These are phyloP conservation scores for Lichtheimia ramosa DNA, from an alignment of 371 early-diverging fungal genomes.

Conservation along the genomic window DNA sequence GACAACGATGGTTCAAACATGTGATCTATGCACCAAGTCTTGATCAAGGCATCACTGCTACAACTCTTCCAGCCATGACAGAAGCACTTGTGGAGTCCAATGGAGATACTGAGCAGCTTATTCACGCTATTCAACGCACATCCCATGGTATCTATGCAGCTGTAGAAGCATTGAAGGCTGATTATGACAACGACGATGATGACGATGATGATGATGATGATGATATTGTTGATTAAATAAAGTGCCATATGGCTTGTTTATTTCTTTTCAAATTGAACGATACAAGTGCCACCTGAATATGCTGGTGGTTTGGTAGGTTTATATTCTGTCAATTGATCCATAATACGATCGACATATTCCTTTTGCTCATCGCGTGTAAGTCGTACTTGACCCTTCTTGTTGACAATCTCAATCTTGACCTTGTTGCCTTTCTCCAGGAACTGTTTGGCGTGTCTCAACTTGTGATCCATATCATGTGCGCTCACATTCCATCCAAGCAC, in stretches of 20 bases:
- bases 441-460: conserved; percentile 48
- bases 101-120: conserved; percentile 19
- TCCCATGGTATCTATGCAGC: conserved; percentile 7
- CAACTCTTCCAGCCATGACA: conserved; percentile 51
- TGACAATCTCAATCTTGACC: conserved; percentile 56
- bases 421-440: conserved; percentile 62
- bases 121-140: conserved; percentile 30
- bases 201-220: neutral
- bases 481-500: conserved; percentile 62
- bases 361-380: conserved; percentile 18
- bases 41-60: conserved; percentile 52
- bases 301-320: conserved; percentile 33
- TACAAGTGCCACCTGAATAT: conserved; percentile 29
- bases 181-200: conserved; percentile 4
- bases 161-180: conserved; percentile 4
- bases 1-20: conserved; percentile 67
- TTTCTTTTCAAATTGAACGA: conserved; percentile 35
- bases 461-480: conserved; percentile 58
- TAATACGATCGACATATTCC: conserved; percentile 20
- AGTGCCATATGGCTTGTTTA: conserved; percentile 87
- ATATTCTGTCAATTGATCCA: conserved; percentile 22
- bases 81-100: conserved; percentile 40
- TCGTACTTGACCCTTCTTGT: conserved; percentile 47
- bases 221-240: conserved; percentile 58
- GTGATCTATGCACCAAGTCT: conserved; percentile 58